Evolutionary conservation across 176 grass and related monocot genomes (phyloP), one percentile per base, ranked within the genome.

Genomic region (Thalia dealbata): DNA sequence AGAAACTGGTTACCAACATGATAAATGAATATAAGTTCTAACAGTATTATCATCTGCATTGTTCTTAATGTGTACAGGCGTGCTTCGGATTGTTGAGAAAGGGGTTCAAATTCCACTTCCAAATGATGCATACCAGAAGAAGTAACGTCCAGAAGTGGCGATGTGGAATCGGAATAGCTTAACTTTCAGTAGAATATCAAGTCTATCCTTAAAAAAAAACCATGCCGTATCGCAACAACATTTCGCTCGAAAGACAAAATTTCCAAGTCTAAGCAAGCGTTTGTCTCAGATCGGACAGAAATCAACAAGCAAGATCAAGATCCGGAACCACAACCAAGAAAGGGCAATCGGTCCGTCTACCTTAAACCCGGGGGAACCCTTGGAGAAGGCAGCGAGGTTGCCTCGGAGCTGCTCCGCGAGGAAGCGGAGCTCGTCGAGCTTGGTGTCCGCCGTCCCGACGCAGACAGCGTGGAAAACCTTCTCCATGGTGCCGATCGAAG

Each of bases 361-460:
- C 64, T 76, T 79, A 58, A 76, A 56, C 22, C 21, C 1, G 13
- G 38, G 3, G 9, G 73, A 81, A 54, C 21, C 73, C 7, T 76
- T 51, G 50, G 30, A 44, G 79, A 86, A 58, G 75, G 77, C 50
- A 52, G 58, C 52, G 70, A 90, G 83, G 76, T 30, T 55, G 76
- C 82, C 84, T 81, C 83, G 73, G 69, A 96, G 63, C 43, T 76
- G 75, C 38, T 74, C 7, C 44, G 89, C 85, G 11, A 97, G 85
- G 78, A 90, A 97, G 61, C 81, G 85, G 75, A 97, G 87, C 87
- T 97, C 93, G 51, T 92, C 93, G 63, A 84, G 77, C 71, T 97
- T 97, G 69, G 89, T 97, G 80, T 97, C 93, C 21, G 80, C 89
- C 14, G 89, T 97, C 22, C 93, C 93, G 35, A 97, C 86, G 85